These are phyloP conservation scores for Ascoidea tarda DNA, from an alignment of 805 yeast species.

Conservation along the genomic window DNA sequence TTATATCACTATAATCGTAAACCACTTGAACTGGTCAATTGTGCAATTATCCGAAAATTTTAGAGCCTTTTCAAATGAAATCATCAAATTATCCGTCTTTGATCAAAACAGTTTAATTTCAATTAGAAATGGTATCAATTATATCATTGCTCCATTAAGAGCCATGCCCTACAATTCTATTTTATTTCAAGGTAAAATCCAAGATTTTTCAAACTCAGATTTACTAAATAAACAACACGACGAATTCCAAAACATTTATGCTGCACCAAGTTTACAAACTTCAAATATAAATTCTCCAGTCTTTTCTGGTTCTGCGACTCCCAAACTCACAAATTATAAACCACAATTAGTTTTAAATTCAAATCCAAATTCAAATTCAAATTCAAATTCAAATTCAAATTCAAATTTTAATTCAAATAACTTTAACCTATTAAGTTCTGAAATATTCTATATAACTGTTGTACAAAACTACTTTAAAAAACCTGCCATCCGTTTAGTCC, in stretches of 20 bases:
- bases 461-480: constrained; percentile 20
- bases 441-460: constrained; percentile 16
- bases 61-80: constrained; percentile 28
- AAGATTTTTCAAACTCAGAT: not conserved
- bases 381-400: too few relatives aligned
- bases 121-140: constrained; percentile 29
- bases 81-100: constrained; percentile 20
- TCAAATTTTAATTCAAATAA: not conserved
- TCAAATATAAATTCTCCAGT: constrained; percentile 7
- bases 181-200: constrained; percentile 10
- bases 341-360: not conserved
- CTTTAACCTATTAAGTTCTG: constrained; percentile 2
- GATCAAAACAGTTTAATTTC: constrained; percentile 18
- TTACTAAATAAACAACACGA: not conserved
- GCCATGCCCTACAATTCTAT: constrained; percentile 21
- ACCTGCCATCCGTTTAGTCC: constrained; percentile 15
- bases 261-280: constrained; percentile 2
- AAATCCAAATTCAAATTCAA: constrained; percentile 4
- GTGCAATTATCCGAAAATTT: constrained; percentile 24
- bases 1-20: constrained; percentile 8
- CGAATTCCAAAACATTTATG: not conserved
- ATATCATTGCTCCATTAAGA: constrained; percentile 23
- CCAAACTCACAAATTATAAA: constrained; percentile 19
- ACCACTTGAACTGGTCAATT: constrained; percentile 18
- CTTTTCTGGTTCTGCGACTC: constrained; percentile 17